Evolutionary conservation across 2,329 filamentous ascomycete genomes (phyloP).

Genomic region (Ascochyta lentis): DNA sequence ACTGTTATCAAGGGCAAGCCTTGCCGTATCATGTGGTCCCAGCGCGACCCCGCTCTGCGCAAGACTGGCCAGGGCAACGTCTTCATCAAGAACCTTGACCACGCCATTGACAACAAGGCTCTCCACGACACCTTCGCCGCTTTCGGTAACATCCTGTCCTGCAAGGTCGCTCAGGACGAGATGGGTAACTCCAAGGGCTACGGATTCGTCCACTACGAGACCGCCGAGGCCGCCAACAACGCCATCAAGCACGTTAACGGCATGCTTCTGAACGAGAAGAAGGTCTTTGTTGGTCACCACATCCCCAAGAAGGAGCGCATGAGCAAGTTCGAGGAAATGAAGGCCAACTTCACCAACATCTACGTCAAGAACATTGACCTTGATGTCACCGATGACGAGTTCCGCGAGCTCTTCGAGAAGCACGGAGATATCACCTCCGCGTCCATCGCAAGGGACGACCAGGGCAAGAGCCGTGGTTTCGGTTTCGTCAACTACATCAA

Average conservation of each 20-base stretch:
- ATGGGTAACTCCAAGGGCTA: conserved; percentile 97
- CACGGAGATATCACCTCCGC: conserved; percentile 95
- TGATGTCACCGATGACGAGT: conserved; percentile 90
- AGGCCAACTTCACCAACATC: conserved; percentile 99
- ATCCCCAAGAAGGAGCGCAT: conserved; percentile 99
- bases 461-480: conserved; percentile 90
- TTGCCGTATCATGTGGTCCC: conserved; percentile 99
- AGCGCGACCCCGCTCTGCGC: conserved; percentile 97
- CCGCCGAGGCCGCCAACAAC: conserved; percentile 92
- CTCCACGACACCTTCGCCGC: conserved; percentile 98
- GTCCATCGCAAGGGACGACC: conserved; percentile 88
- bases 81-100: conserved; percentile 99
- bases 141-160: conserved; percentile 98
- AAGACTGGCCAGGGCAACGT: conserved; percentile 99
- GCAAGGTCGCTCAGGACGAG: conserved; percentile 99
- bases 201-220: conserved; percentile 99
- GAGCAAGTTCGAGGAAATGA: conserved; percentile 99
- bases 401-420: conserved; percentile 90
- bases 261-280: conserved; percentile 99
- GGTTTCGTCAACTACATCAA: conserved; percentile 96
- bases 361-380: conserved; percentile 97
- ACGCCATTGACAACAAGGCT: conserved; percentile 99
- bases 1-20: conserved; percentile 98
- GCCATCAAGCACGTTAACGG: conserved; percentile 99
- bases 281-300: conserved; percentile 98